phyloP scores from a whole-genome alignment of 2,329 filamentous ascomycete species.

The Xylariomycetidae sp. region DNA sequence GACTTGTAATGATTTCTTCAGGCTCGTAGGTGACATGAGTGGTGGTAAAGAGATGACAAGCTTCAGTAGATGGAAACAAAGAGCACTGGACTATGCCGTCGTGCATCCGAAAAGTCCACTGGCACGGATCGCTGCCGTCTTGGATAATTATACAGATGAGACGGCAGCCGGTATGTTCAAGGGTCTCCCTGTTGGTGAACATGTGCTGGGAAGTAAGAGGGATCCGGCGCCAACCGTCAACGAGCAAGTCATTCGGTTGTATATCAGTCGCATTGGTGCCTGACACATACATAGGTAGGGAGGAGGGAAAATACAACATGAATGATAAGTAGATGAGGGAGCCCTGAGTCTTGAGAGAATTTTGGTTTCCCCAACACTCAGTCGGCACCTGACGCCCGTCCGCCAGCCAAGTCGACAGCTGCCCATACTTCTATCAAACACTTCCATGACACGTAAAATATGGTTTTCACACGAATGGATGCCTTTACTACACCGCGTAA shows the following conservation, averaged over 20 bases:
- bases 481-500: too few relatives aligned
- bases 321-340: too few relatives aligned
- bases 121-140: conserved; percentile 21
- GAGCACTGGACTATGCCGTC: conserved; percentile 17
- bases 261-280: conserved; percentile 7
- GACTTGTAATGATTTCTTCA: conserved; percentile 21
- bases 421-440: too few relatives aligned
- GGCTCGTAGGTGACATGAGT: conserved; percentile 10
- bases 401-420: too few relatives aligned
- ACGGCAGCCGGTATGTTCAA: conserved; percentile 20
- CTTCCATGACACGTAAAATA: too few relatives aligned
- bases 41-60: conserved; percentile 13
- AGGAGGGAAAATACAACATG: too few relatives aligned
- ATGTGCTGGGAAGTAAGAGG: conserved; percentile 17
- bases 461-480: too few relatives aligned
- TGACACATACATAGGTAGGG: too few relatives aligned
- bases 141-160: conserved; percentile 20
- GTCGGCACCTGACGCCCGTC: too few relatives aligned
- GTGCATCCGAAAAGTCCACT: conserved; percentile 14
- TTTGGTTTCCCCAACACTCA: too few relatives aligned
- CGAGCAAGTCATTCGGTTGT: conserved; percentile 12
- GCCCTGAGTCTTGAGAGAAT: too few relatives aligned
- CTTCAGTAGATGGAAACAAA: conserved; percentile 19
- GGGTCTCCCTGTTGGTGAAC: conserved; percentile 15
- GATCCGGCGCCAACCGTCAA: conserved; percentile 17